Evolutionary conservation across 1,284 basidiomycete genomes (phyloP).

Genomic region (Ustilago shanxiensis): DNA sequence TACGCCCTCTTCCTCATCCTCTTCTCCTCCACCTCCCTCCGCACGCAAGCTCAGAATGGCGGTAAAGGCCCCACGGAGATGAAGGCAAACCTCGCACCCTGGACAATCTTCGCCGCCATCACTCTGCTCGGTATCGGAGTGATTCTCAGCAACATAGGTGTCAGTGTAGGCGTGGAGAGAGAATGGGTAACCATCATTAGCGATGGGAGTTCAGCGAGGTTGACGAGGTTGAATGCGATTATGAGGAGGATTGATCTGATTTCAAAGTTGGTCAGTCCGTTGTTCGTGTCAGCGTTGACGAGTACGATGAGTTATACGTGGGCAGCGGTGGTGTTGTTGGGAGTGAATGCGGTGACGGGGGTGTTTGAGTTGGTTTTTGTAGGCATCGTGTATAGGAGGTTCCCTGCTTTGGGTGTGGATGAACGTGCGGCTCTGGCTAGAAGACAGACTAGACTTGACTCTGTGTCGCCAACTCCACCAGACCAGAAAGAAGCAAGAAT

Average conservation of each 20-base stretch:
- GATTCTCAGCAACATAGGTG: constrained; percentile 72
- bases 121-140: constrained; percentile 70
- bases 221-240: constrained; percentile 67
- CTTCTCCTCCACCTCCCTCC: constrained; percentile 50
- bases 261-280: constrained; percentile 75
- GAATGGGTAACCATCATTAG: constrained; percentile 75
- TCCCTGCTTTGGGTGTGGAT: constrained; percentile 44
- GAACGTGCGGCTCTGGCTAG: constrained; percentile 27
- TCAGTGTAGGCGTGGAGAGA: constrained; percentile 75
- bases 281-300: constrained; percentile 75
- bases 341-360: constrained; percentile 38
- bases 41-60: constrained; percentile 46
- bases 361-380: constrained; percentile 60
- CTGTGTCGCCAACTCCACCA: neutral
- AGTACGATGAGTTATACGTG: constrained; percentile 44
- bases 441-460: neutral
- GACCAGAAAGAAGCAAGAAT: neutral
- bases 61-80: constrained; percentile 36
- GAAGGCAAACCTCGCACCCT: constrained; percentile 34
- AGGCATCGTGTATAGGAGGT: constrained; percentile 53
- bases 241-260: constrained; percentile 74
- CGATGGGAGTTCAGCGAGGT: constrained; percentile 34
- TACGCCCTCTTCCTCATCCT: constrained; percentile 72
- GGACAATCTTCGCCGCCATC: constrained; percentile 71
- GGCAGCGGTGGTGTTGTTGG: constrained; percentile 52